These are phyloP conservation scores for Peterozyma toletana DNA, from an alignment of 805 yeast species.

Conservation along the genomic window DNA sequence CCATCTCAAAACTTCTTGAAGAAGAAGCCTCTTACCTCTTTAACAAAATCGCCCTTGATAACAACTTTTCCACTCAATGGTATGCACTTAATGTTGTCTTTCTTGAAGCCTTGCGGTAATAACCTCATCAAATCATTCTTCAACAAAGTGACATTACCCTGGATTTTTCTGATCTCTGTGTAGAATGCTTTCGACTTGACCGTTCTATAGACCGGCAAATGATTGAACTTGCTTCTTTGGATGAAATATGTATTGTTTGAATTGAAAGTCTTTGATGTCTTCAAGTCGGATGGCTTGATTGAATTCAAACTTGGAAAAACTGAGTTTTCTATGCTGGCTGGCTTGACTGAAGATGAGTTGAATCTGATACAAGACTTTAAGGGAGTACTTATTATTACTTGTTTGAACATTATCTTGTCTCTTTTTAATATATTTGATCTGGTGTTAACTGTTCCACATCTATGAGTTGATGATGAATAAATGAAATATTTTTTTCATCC, in stretches of 20 bases:
- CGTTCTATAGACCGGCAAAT: conserved; percentile 78
- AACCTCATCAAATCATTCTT: conserved; percentile 55
- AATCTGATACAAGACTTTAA: conserved; percentile 6
- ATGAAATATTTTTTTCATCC: background rate
- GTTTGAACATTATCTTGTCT: too few species aligned
- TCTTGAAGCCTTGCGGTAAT: conserved; percentile 36
- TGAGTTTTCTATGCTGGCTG: conserved; percentile 3
- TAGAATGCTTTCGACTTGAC: conserved; percentile 51
- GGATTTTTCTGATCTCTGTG: conserved; percentile 67
- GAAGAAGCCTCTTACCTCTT: conserved; percentile 26
- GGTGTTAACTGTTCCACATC: too few species aligned
- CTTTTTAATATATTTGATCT: too few species aligned
- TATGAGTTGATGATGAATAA: background rate
- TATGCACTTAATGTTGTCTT: conserved; percentile 35
- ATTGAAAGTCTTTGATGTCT: conserved; percentile 14
- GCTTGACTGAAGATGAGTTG: conserved; percentile 11
- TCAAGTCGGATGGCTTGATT: conserved; percentile 16
- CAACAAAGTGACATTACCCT: conserved; percentile 61
- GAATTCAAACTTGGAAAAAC: conserved; percentile 16
- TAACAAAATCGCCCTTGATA: conserved; percentile 39
- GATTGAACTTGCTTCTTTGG: conserved; percentile 50
- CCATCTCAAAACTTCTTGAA: conserved; percentile 18
- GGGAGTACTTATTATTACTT: too few species aligned
- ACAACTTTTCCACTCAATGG: conserved; percentile 46
- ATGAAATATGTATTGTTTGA: conserved; percentile 34